Base-by-base conservation (phyloP, 2,329 filamentous ascomycete species). In the Ceratocystis huliohia region DNA sequence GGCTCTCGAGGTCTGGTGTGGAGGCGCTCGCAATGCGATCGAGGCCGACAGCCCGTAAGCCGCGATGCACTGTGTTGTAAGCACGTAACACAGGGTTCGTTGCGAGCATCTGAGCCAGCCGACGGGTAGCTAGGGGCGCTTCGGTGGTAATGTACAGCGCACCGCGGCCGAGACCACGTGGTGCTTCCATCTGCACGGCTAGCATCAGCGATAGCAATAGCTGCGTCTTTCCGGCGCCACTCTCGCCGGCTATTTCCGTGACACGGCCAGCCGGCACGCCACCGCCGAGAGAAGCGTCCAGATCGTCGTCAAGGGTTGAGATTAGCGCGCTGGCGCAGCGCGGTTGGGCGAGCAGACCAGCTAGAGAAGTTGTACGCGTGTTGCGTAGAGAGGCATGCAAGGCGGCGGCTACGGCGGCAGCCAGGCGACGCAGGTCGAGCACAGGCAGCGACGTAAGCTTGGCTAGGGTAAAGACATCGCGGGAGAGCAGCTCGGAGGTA, bases 61-160 rank as follows among this genome's bases (percentile, higher is more conserved):
- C 70, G 68, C 15, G 70, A 70, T 72, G 68, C 67, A 74, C 69
- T 75, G 68, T 70, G 74, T 96, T 85, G 59, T 78, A 79, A 28
- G 79, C 74, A 33, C 64, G 53, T 10, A 68, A 20, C 22, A 66
- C 63, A 22, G 50, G 61, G n/a, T 66, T 63, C 20, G 61, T 30
- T 13, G 48, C n/a, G 5, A 96, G 82, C 69, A 99, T 85, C 75
- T 97, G 91, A 0, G 84, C 78, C 0, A 99, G 84, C 22, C 94
- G 89, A 2, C 79, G 83, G 5, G 93, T 97, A 22, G 91, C 86
- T 1, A 99, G 82, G 0, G 89, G 81, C 0, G 91, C 87, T 77
- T 99, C 94, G 56, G 94, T 97, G 1, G 92, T 95, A 72, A 99
- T 89, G 79, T 99, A 99, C 45, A 99, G 81, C 0, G 90, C 88